A percentile compares a stretch with the other conserved stretches of the same genome.
phyloP scores from a whole-genome alignment of 78 protist genomes.

The Protostelium mycophagum region DNA sequence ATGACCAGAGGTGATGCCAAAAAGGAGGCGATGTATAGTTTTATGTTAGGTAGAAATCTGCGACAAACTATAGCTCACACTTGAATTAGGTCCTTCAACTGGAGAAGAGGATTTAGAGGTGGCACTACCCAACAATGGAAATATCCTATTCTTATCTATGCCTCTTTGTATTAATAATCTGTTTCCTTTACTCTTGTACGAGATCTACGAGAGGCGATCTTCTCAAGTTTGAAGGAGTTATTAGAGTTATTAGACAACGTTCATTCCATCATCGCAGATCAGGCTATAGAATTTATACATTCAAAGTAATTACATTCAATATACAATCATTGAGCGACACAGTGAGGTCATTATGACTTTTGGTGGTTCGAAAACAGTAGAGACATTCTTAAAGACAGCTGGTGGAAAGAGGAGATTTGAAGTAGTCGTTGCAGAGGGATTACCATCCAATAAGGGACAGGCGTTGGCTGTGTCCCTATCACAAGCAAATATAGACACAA shows the following conservation, averaged over 20 bases:
- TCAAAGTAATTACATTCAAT: constrained; percentile 29
- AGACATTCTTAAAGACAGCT: constrained; percentile 54
- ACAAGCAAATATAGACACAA: constrained; percentile 47
- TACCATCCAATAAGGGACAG: constrained; percentile 69
- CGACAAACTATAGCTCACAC: too few species aligned
- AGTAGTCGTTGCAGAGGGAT: constrained; percentile 64
- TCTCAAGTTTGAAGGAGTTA: constrained; percentile 28
- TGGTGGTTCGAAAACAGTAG: constrained; percentile 64
- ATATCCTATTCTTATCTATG: not conserved
- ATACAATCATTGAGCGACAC: not conserved
- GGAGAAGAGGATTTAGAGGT: not conserved
- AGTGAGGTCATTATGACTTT: constrained; percentile 70
- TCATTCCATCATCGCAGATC: constrained; percentile 37
- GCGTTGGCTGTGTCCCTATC: constrained; percentile 59
- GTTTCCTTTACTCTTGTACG: not conserved
- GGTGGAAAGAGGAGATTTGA: constrained; percentile 44
- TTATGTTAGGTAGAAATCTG: too few species aligned
- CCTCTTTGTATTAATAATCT: not conserved
- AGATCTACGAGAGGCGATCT: constrained; percentile 9
- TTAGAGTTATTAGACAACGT: constrained; percentile 37
- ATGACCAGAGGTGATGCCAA: not conserved
- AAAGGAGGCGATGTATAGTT: not conserved
- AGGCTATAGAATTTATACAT: constrained; percentile 57
- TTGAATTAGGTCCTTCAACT: not conserved
- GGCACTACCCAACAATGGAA: not conserved